phyloP scores from a whole-genome alignment of 2,329 filamentous ascomycete species.

The Scedosporium dehoogii region DNA sequence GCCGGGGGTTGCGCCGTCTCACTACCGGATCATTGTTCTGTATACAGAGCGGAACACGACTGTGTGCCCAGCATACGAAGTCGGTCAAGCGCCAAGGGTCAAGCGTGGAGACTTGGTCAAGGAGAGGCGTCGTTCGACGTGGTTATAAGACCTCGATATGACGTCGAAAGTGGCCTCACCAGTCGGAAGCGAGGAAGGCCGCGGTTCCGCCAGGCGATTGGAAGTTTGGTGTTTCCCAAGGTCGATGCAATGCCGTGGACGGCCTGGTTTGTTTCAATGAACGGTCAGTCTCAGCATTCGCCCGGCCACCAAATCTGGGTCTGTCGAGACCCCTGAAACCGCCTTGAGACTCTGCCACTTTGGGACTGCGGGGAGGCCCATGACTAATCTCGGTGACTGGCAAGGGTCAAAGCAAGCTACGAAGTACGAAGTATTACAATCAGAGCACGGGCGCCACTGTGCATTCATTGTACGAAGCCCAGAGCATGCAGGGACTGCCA shows the following conservation, averaged over 20 bases:
- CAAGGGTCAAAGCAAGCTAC: not conserved
- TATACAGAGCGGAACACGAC: not conserved
- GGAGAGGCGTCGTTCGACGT: not conserved
- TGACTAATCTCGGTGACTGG: not conserved
- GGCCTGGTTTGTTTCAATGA: not conserved
- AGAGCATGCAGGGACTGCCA: too few species aligned
- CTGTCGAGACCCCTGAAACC: constrained; percentile 1
- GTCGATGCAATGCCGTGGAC: not conserved
- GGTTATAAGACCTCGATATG: not conserved
- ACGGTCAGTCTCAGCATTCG: not conserved
- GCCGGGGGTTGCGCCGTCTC: not conserved
- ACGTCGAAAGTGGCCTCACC: not conserved
- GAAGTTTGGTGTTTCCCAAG: not conserved
- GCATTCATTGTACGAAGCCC: too few species aligned
- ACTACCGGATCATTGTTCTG: not conserved
- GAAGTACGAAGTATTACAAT: too few species aligned
- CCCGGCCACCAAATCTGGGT: not conserved
- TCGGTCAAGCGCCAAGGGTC: not conserved
- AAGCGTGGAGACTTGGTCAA: not conserved
- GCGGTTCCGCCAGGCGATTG: not conserved
- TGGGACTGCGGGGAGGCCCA: not conserved
- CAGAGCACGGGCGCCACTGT: too few species aligned
- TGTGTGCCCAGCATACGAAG: not conserved
- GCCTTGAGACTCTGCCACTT: not conserved
- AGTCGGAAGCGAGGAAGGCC: not conserved